These are phyloP conservation scores for Cantharellus anzutake DNA, from an alignment of 768 basidiomycete genomes.

Conservation along the genomic window DNA sequence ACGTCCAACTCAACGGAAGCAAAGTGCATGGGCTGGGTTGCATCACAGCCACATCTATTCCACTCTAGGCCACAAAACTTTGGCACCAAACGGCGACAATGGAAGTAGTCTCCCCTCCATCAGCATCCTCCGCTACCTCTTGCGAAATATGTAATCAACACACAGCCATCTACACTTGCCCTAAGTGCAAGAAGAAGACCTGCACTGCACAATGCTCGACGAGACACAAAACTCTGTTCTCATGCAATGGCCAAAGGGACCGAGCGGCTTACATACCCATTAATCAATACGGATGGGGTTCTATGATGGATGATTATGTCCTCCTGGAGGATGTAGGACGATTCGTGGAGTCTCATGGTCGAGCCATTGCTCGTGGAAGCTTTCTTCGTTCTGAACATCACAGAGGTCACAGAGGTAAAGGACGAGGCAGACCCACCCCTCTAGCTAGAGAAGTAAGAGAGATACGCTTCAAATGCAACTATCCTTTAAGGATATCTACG, in stretches of 20 bases:
- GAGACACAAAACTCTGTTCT: conserved; percentile 40
- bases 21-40: no score
- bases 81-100: background rate
- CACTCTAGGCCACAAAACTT: no score
- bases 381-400: conserved; percentile 20
- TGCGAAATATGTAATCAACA: conserved; percentile 33
- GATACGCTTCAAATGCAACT: conserved; percentile 52
- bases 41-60: no score
- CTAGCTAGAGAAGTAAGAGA: conserved; percentile 28
- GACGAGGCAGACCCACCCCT: conserved; percentile 17
- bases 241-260: conserved; percentile 57
- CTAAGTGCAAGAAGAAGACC: conserved; percentile 47
- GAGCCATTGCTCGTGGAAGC: conserved; percentile 42
- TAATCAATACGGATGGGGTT: conserved; percentile 69
- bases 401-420: conserved; percentile 11
- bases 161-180: conserved; percentile 55
- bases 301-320: conserved; percentile 77
- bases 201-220: conserved; percentile 55
- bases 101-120: background rate
- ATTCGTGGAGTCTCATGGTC: conserved; percentile 53
- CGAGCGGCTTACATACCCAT: conserved; percentile 57
- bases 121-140: conserved; percentile 2
- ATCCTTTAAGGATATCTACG: conserved; percentile 43
- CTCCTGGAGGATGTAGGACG: conserved; percentile 72
- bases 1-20: no score